Evolutionary conservation across 495 filamentous ascomycete species (phyloP), one percentile per base, ranked within the genome.

Genomic region (Podospora anserina): DNA sequence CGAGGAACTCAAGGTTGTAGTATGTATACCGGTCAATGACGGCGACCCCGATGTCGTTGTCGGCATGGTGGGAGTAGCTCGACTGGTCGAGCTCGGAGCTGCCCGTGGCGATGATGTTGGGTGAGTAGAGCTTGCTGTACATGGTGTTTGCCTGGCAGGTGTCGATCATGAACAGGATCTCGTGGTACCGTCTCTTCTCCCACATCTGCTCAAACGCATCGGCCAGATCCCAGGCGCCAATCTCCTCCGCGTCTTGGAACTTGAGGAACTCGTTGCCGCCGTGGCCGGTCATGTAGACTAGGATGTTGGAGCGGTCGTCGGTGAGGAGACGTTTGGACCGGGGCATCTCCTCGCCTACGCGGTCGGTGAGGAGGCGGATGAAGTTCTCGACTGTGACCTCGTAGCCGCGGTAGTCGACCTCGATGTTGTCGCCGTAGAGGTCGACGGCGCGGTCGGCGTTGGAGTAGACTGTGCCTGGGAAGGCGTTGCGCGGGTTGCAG

Each of bases 121-220:
- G 94, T 27, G 91, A 94, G 82, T 98, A 98, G 78, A 99, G 91
- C 78, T 97, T 94, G 75, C 87, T 92, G 82, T 96, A 99, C 92
- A 99, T 97, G 15, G 95, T 99, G 73, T 99, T 99, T 53, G 95
- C 95, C 81, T 99, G 95, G 80, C 95, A 99, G 0, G 95, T 99
- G 80, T 99, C 95, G 80, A 99, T 98, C 95, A 99, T 99, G 83
- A 99, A 99, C 66, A 99, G 86, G 70, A 99, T 87, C 78, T 99
- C 95, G 72, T 98, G 92, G 76, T 93, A 93, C 74, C 88, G 89
- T 64, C 15, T 1, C 88, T 99, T 99, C 83, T 99, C 96, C 92
- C 94, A 97, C 95, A 99, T 99, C 86, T 99, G 95, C 79, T 94
- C 94, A 78, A 99, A 98, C 15, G 96, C 95, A 82, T 99, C 92